Conservation (phyloP, 768 basidiomycete genomes). For the Suillus tomentosus region DNA sequence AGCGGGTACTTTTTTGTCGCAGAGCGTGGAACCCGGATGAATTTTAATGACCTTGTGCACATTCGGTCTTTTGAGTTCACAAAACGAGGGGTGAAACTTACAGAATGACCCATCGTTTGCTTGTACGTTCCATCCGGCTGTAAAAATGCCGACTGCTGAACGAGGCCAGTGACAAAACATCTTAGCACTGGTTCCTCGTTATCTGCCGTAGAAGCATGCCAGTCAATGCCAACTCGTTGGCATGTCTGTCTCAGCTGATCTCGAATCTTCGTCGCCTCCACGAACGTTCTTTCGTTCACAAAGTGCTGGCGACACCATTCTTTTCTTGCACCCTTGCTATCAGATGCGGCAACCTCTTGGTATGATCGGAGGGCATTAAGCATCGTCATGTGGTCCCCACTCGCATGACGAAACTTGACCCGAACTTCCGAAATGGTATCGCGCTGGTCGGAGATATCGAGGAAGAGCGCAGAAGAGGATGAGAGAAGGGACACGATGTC, state of each 20-base stretch:
- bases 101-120: constrained; percentile 71
- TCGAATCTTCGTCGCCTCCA: constrained; percentile 76
- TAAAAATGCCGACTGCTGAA: constrained; percentile 81
- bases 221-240: constrained; percentile 59
- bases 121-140: constrained; percentile 89
- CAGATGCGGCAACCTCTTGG: constrained; percentile 59
- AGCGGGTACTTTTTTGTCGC: constrained; percentile 78
- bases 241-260: constrained; percentile 76
- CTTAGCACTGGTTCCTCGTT: constrained; percentile 69
- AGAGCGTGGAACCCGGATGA: constrained; percentile 84
- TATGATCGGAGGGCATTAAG: constrained; percentile 86
- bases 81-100: constrained; percentile 34
- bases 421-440: constrained; percentile 72
- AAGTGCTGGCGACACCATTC: constrained; percentile 88
- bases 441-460: constrained; percentile 74
- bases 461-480: constrained; percentile 77
- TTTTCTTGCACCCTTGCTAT: constrained; percentile 48
- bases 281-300: constrained; percentile 79
- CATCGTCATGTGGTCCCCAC: constrained; percentile 90
- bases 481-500: constrained; percentile 85
- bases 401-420: constrained; percentile 75
- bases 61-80: not conserved
- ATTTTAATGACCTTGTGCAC: constrained; percentile 71
- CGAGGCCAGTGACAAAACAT: constrained; percentile 74
- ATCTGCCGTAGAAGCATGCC: constrained; percentile 57